phyloP scores from a whole-genome alignment of 345 rosid genomes.

The Conringia planisiliqua region DNA sequence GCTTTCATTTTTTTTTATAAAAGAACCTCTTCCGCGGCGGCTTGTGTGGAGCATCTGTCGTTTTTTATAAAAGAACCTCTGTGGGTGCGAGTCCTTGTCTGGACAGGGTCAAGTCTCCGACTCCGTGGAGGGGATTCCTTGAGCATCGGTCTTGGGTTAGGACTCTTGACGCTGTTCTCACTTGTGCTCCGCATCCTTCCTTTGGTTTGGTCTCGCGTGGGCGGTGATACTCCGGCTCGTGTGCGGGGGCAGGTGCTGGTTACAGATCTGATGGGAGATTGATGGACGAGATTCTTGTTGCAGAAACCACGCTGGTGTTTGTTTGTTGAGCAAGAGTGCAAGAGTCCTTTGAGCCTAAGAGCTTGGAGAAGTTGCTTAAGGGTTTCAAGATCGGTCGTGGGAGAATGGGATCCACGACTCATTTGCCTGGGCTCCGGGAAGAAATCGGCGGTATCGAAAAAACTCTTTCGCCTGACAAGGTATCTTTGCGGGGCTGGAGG shows the following conservation, averaged over 20 bases:
- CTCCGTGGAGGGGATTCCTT: conserved; percentile 39
- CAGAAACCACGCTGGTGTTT: conserved; percentile 40
- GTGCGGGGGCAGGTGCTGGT: neutral
- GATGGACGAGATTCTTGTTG: neutral
- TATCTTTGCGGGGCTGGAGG: conserved; percentile 35
- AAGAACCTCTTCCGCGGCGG: conserved; percentile 37
- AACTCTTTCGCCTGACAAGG: conserved; percentile 47
- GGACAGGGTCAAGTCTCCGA: conserved; percentile 39
- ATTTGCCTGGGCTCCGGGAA: conserved; percentile 71
- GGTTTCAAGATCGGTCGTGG: conserved; percentile 78
- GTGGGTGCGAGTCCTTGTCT: conserved; percentile 14
- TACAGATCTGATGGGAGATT: conserved; percentile 39
- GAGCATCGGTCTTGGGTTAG: conserved; percentile 41
- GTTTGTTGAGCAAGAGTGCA: conserved; percentile 41
- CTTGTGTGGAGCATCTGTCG: neutral
- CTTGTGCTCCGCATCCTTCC: conserved; percentile 19
- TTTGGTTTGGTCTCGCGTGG: conserved; percentile 13
- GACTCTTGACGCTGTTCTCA: conserved; percentile 45
- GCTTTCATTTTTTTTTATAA: no score
- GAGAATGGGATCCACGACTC: conserved; percentile 65
- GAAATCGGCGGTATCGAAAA: conserved; percentile 66
- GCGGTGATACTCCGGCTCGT: no score
- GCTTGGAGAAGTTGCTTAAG: conserved; percentile 87
- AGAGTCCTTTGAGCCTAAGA: conserved; percentile 85
- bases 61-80: conserved; percentile 34